phyloP scores from a whole-genome alignment of 139 green algal genomes.

The Protoeuglena noctilucae region DNA sequence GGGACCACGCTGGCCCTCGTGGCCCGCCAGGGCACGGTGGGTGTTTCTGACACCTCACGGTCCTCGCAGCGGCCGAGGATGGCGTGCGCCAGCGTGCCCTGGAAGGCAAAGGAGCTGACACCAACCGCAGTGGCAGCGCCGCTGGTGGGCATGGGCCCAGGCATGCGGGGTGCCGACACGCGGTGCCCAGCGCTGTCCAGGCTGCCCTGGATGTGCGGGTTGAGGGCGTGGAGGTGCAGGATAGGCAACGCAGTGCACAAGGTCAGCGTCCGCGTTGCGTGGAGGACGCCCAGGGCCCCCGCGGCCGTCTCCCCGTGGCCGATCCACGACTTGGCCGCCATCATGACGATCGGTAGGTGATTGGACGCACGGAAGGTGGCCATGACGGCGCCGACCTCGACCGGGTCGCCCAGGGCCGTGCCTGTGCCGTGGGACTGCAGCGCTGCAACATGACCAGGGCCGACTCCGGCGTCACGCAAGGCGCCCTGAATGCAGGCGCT shows the following conservation, averaged over 20 bases:
- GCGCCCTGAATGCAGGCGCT: not conserved
- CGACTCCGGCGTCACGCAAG: not conserved
- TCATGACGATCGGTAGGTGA: conserved; percentile 30
- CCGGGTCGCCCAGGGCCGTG: conserved; percentile 29
- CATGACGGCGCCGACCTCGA: conserved; percentile 26
- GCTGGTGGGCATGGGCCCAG: not conserved
- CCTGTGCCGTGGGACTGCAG: conserved; percentile 24
- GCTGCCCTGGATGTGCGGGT: conserved; percentile 49
- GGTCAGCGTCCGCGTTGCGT: not conserved
- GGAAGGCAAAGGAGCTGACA: conserved; percentile 15
- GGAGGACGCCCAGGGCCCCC: conserved; percentile 50
- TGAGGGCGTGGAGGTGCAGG: conserved; percentile 38
- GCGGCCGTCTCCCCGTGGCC: conserved; percentile 67
- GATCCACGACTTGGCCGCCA: conserved; percentile 53
- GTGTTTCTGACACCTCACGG: too few relatives aligned
- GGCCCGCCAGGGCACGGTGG: too few relatives aligned
- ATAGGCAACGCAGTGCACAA: conserved; percentile 9
- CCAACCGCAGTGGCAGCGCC: not conserved
- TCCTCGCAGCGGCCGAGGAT: conserved; percentile 9
- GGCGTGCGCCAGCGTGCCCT: conserved; percentile 13
- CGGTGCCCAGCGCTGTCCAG: too few relatives aligned
- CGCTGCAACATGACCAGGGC: not conserved
- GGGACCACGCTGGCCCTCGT: too few relatives aligned
- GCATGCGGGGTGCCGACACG: conserved; percentile 1
- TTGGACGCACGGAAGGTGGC: too few relatives aligned